A percentile compares a stretch with the other conserved stretches of the same genome.
Conservation (phyloP, 31 red algal genomes). For the Odonthalia washingtoniensis region DNA sequence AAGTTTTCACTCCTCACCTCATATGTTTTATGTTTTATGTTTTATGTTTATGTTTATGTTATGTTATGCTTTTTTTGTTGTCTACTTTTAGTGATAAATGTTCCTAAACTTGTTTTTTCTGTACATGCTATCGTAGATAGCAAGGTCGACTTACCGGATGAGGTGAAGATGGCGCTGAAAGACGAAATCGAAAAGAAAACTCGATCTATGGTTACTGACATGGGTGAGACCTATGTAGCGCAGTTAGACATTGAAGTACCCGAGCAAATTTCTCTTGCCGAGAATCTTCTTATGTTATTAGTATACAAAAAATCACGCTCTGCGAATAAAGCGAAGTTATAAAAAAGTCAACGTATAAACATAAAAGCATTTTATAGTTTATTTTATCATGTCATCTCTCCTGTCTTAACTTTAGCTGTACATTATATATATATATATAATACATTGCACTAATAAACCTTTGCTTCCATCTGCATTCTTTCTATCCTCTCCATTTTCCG, state of each 20-base stretch:
- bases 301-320: neutral
- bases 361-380: neutral
- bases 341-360: neutral
- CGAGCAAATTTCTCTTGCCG: neutral
- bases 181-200: no score
- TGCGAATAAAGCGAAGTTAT: neutral
- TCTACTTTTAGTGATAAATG: neutral
- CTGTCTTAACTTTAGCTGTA: neutral
- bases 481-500: conserved; percentile 64
- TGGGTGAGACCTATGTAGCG: no score
- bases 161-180: no score
- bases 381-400: neutral
- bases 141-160: neutral
- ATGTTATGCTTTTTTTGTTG: neutral
- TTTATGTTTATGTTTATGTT: neutral
- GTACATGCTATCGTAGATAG: neutral
- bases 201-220: no score
- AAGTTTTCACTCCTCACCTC: neutral
- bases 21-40: neutral
- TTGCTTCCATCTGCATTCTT: conserved; percentile 10
- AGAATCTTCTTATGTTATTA: neutral
- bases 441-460: neutral
- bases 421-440: neutral
- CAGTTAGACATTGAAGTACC: no score
- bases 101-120: neutral